Conservation (phyloP, 768 basidiomycete genomes). For the Solioccasus polychromus region DNA sequence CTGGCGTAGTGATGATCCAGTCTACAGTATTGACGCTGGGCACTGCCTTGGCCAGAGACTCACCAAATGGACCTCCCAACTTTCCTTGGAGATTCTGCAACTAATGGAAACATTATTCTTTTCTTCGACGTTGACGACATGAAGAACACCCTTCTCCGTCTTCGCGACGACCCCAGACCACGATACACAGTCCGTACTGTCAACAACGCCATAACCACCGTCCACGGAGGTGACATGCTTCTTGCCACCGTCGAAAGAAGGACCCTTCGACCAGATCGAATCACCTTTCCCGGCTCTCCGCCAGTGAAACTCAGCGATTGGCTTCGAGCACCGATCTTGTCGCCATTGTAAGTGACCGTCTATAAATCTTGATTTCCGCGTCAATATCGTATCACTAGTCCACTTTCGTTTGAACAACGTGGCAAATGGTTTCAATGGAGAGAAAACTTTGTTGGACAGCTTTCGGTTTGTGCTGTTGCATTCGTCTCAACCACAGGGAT, state of each 20-base stretch:
- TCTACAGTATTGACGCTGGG: neutral
- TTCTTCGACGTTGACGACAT: conserved; percentile 3
- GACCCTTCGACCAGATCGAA: neutral
- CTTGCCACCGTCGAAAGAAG: neutral
- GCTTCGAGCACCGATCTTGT: conserved; percentile 1
- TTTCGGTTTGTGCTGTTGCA: neutral
- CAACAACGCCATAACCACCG: neutral
- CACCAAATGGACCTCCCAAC: too few relatives aligned
- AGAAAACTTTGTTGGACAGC: conserved; percentile 1
- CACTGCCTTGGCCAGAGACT: too few relatives aligned
- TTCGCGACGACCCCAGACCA: neutral
- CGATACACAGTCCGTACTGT: neutral
- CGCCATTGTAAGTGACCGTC: neutral
- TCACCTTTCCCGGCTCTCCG: neutral
- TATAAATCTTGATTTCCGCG: neutral
- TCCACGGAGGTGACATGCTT: neutral
- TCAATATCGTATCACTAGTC: neutral
- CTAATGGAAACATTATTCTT: neutral
- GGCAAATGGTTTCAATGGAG: conserved; percentile 2
- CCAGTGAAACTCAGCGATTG: neutral
- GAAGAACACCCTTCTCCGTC: neutral
- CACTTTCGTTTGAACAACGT: neutral
- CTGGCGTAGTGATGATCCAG: too few relatives aligned
- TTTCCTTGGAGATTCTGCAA: too few relatives aligned
- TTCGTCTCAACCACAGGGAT: neutral